phyloP scores from a whole-genome alignment of 345 rosid species.

The Eucalyptus albens region DNA sequence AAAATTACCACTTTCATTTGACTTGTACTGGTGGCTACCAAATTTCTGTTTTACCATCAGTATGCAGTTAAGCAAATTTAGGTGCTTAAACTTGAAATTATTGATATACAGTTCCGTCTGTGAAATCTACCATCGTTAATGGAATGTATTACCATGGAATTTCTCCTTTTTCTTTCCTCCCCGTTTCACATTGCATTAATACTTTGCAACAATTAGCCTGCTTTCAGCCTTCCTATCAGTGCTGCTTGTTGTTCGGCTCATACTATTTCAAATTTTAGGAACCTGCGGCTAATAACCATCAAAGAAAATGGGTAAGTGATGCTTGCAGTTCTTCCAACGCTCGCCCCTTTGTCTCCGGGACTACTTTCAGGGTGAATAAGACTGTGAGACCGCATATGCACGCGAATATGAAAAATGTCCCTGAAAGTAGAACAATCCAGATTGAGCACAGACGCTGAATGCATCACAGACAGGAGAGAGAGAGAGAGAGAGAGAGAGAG shows the following conservation, averaged over 20 bases:
- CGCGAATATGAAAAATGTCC: background rate
- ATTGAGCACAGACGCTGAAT: background rate
- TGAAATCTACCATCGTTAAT: background rate
- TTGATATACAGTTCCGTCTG: no score
- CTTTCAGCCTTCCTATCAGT: background rate
- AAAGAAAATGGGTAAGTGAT: background rate
- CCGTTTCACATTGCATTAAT: background rate
- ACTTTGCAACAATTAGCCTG: background rate
- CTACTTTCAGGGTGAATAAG: constrained; percentile 2
- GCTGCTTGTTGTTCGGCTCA: background rate
- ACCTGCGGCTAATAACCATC: background rate
- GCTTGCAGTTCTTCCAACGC: constrained; percentile 55
- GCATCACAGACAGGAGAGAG: background rate
- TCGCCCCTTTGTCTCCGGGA: constrained; percentile 51
- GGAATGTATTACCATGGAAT: background rate
- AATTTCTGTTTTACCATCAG: background rate
- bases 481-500: background rate
- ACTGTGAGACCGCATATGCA: no score
- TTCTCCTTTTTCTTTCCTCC: background rate
- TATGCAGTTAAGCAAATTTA: no score
- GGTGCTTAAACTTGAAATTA: no score
- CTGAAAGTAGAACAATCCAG: constrained; percentile 1
- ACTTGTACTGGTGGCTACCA: background rate
- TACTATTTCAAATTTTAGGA: background rate
- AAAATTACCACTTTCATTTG: background rate